A percentile compares a stretch with the other conserved stretches of the same genome.
Conservation (phyloP, 441 rosid genomes). For the Populus hybrid region DNA sequence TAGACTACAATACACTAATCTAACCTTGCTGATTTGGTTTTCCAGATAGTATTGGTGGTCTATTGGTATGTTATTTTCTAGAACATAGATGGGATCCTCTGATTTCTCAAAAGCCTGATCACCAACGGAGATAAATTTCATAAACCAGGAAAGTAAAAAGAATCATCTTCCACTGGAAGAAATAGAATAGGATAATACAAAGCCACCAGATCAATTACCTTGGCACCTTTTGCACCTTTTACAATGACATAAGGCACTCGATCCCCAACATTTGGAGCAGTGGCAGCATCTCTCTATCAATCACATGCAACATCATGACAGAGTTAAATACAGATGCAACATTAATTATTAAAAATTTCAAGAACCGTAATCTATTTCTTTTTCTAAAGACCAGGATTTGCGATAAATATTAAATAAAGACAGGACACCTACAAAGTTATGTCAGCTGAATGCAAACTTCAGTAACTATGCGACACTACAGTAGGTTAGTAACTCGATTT, state of each 20-base stretch:
- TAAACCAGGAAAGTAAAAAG: slow-evolving; percentile 4
- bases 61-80: slow-evolving; percentile 89
- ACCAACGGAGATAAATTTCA: slow-evolving; percentile 14
- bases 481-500: background rate
- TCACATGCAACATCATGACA: background rate
- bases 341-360: background rate
- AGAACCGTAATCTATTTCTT: background rate
- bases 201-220: slow-evolving; percentile 44
- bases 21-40: slow-evolving; percentile 94
- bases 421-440: background rate
- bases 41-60: slow-evolving; percentile 93
- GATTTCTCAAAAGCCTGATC: slow-evolving; percentile 93
- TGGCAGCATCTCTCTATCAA: slow-evolving; percentile 93
- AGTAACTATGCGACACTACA: background rate
- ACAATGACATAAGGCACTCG: slow-evolving; percentile 94
- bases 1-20: slow-evolving; percentile 17
- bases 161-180: background rate
- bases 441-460: background rate
- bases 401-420: background rate
- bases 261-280: slow-evolving; percentile 99
- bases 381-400: background rate
- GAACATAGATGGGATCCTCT: slow-evolving; percentile 96
- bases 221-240: slow-evolving; percentile 96
- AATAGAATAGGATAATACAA: background rate
- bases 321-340: background rate